phyloP scores from a whole-genome alignment of 2,329 filamentous ascomycete species.

The Didymosphaeria variabile region DNA sequence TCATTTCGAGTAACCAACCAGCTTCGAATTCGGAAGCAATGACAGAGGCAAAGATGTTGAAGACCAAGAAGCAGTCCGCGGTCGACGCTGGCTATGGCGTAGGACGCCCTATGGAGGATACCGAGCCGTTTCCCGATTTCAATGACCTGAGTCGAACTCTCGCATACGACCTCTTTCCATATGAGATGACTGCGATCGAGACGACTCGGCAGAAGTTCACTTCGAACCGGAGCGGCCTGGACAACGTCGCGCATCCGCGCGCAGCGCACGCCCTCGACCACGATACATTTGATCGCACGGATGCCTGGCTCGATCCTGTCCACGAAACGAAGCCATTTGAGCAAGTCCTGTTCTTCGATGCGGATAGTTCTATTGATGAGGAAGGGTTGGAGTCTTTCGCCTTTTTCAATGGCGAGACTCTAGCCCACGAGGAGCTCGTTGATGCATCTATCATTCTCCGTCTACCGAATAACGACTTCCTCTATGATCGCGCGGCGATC shows the following conservation, averaged over 20 bases:
- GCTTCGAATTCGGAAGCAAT: background rate
- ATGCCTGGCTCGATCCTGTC: constrained; percentile 1
- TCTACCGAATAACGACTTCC: background rate
- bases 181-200: background rate
- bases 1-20: background rate
- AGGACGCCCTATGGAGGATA: background rate
- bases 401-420: background rate
- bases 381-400: background rate
- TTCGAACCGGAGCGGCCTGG: background rate
- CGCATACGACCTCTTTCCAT: background rate
- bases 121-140: background rate
- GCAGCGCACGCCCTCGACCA: background rate
- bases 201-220: background rate
- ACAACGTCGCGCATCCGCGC: background rate
- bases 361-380: background rate
- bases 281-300: background rate
- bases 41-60: background rate
- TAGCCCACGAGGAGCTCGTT: background rate
- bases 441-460: background rate
- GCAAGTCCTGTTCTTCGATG: background rate
- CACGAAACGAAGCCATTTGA: background rate
- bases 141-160: background rate
- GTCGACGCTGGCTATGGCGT: background rate
- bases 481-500: constrained; percentile 1
- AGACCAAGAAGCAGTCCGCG: background rate